Conservation (phyloP, 129 eudicot genomes). For the Calendula officinalis region DNA sequence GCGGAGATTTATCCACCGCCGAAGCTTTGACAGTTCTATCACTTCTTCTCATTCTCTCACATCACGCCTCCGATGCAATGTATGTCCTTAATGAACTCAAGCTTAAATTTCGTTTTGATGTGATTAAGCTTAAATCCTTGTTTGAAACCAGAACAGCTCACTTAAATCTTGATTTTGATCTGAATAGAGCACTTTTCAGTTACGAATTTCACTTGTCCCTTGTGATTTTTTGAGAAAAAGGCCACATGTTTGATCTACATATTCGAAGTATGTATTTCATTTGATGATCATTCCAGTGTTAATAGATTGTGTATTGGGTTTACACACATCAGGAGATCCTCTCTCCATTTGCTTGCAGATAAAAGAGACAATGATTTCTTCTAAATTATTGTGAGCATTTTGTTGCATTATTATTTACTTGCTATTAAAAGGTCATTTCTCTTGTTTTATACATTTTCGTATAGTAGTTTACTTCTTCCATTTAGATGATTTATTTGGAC, state of each 20-base stretch:
- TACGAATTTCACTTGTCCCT: no score
- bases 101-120: neutral
- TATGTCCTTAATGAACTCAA: conserved; percentile 26
- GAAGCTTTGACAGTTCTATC: conserved; percentile 85
- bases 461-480: neutral
- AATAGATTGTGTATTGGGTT: neutral
- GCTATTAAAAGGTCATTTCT: neutral
- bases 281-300: no score
- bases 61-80: conserved; percentile 88
- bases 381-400: conserved; percentile 77
- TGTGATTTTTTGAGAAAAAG: no score
- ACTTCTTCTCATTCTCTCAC: conserved; percentile 92
- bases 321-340: conserved; percentile 86
- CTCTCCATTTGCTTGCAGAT: conserved; percentile 79
- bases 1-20: conserved; percentile 82
- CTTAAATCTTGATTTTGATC: no score
- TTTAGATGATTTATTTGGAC: conserved; percentile 1
- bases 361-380: conserved; percentile 82
- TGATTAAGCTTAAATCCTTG: conserved; percentile 5
- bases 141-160: neutral
- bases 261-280: no score
- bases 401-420: conserved; percentile 4
- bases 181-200: no score
- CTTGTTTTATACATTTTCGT: no score
- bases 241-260: no score